Conservation (phyloP, 2,329 filamentous ascomycete genomes). For the Exophiala lecanii-corni region DNA sequence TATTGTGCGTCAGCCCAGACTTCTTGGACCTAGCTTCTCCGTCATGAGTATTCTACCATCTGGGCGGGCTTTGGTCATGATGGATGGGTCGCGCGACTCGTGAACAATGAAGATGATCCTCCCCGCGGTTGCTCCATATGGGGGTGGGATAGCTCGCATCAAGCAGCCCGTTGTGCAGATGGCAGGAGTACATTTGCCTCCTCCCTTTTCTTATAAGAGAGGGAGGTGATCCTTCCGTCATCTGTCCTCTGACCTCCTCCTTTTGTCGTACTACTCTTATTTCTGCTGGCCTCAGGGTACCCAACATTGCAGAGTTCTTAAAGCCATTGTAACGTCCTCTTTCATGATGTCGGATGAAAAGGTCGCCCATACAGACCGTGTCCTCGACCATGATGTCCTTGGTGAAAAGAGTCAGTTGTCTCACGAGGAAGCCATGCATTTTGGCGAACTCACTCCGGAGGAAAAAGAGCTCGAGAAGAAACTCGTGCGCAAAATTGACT, state of each 20-base stretch:
- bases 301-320: too few relatives aligned
- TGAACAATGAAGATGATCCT: too few relatives aligned
- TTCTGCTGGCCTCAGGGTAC: too few relatives aligned
- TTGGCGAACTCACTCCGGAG: slow-evolving; percentile 28
- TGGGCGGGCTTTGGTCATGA: neutral
- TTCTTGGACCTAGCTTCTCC: slow-evolving; percentile 1
- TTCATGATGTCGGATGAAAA: slow-evolving; percentile 17
- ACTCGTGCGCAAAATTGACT: slow-evolving; percentile 36
- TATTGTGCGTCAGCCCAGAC: slow-evolving; percentile 14
- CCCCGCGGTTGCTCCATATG: slow-evolving; percentile 9
- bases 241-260: neutral
- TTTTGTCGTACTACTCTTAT: too few relatives aligned
- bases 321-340: too few relatives aligned
- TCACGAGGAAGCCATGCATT: slow-evolving; percentile 24
- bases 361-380: neutral
- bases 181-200: too few relatives aligned
- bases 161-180: slow-evolving; percentile 2
- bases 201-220: neutral
- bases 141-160: slow-evolving; percentile 9
- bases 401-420: slow-evolving; percentile 20
- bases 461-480: slow-evolving; percentile 35
- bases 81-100: too few relatives aligned
- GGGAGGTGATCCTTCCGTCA: neutral
- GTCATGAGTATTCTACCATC: neutral
- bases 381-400: slow-evolving; percentile 22